These are phyloP conservation scores for Sarocladium oryzae DNA, from an alignment of 2,329 filamentous ascomycete species.

Conservation along the genomic window DNA sequence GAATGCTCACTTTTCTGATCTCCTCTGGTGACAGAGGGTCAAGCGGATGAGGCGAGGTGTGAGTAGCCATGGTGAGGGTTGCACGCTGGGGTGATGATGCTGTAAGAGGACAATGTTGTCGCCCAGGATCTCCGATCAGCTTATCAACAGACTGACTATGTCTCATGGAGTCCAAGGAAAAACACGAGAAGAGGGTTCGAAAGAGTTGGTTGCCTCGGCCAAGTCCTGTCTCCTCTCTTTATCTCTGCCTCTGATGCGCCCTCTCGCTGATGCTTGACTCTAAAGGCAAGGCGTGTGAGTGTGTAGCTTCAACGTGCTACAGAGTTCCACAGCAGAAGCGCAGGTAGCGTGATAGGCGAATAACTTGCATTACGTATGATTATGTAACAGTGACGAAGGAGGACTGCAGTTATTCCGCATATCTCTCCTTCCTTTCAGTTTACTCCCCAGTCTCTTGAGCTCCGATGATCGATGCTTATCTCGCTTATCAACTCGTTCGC, in stretches of 20 bases:
- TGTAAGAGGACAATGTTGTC: too few species aligned
- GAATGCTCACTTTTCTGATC: neutral
- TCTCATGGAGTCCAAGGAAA: too few species aligned
- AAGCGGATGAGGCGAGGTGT: neutral
- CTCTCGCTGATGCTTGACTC: conserved; percentile 1
- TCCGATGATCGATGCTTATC: too few species aligned
- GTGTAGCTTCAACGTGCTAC: too few species aligned
- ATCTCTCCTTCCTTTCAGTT: too few species aligned
- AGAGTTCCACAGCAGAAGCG: neutral
- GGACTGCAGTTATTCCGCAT: too few species aligned
- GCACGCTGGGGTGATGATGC: neutral
- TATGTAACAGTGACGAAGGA: neutral
- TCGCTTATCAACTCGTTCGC: too few species aligned
- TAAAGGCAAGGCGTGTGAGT: conserved; percentile 4
- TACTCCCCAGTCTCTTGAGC: too few species aligned
- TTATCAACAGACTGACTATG: too few species aligned
- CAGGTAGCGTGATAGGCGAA: neutral
- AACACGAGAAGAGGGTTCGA: too few species aligned
- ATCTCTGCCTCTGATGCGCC: too few species aligned
- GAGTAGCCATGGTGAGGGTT: neutral
- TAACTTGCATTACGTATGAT: neutral
- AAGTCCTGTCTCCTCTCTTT: neutral
- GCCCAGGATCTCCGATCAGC: too few species aligned
- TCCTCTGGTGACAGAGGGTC: conserved; percentile 1
- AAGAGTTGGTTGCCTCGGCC: neutral